Conservation (phyloP, 306 rosid genomes). For the Prunus salicina region DNA sequence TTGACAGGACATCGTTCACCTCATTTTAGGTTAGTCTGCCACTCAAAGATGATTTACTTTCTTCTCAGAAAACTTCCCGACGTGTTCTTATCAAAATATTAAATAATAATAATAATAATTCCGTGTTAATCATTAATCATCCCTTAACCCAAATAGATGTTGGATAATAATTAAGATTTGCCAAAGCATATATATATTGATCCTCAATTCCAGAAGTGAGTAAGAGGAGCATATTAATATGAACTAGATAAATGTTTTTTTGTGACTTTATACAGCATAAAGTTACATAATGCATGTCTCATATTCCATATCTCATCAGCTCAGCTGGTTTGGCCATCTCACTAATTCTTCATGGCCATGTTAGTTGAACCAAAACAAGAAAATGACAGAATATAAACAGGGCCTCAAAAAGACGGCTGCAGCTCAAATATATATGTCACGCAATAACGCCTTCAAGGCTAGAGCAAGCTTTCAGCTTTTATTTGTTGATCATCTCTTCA, state of each 20-base stretch:
- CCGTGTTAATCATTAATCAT: too few species aligned
- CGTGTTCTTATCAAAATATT: too few species aligned
- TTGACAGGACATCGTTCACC: too few species aligned
- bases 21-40: too few species aligned
- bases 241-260: background rate
- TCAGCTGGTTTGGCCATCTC: slow-evolving; percentile 9
- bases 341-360: slow-evolving; percentile 11
- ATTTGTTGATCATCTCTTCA: background rate
- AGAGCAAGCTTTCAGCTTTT: background rate
- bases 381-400: background rate
- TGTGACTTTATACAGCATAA: background rate
- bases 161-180: too few species aligned
- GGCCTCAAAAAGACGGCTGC: slow-evolving; percentile 5
- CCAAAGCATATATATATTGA: too few species aligned
- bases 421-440: background rate
- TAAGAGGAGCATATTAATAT: background rate
- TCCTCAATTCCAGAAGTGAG: background rate
- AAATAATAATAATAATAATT: too few species aligned
- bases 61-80: too few species aligned
- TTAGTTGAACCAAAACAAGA: slow-evolving; percentile 1
- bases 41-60: too few species aligned
- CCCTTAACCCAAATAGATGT: too few species aligned
- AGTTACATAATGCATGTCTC: background rate
- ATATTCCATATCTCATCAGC: background rate
- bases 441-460: background rate